These are phyloP conservation scores for Fragilariopsis cylindrus DNA, from an alignment of 108 stramenopile species.

Conservation along the genomic window DNA sequence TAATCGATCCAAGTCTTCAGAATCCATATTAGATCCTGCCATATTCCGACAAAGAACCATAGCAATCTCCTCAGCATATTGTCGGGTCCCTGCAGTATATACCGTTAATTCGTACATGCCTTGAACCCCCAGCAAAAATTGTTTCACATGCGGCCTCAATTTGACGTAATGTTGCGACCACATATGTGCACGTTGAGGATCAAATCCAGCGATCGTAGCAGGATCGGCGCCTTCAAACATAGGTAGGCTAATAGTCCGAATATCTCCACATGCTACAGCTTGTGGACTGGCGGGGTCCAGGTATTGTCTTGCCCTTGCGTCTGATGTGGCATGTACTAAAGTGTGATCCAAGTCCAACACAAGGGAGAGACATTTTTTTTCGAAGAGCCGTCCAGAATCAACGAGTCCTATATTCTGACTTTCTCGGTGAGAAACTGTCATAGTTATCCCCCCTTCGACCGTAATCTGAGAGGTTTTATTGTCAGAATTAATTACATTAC, in stretches of 20 bases:
- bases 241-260: conserved; percentile 70
- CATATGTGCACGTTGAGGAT: conserved; percentile 4
- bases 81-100: conserved; percentile 87
- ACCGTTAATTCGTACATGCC: conserved; percentile 75
- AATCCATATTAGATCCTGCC: conserved; percentile 51
- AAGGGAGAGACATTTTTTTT: conserved; percentile 59
- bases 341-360: conserved; percentile 91
- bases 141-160: conserved; percentile 74
- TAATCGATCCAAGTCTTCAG: conserved; percentile 38
- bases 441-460: conserved; percentile 72
- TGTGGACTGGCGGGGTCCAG: conserved; percentile 15
- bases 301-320: conserved; percentile 59
- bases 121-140: conserved; percentile 62
- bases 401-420: conserved; percentile 57
- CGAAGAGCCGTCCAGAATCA: conserved; percentile 45
- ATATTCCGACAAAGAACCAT: conserved; percentile 74
- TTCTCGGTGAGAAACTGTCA: conserved; percentile 68
- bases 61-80: conserved; percentile 88
- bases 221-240: conserved; percentile 38
- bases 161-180: conserved; percentile 75
- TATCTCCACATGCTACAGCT: conserved; percentile 42
- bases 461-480: conserved; percentile 64
- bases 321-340: conserved; percentile 84
- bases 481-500: conserved; percentile 12
- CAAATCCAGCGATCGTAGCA: conserved; percentile 10